Base-by-base conservation (phyloP, 2,329 filamentous ascomycete genomes). In the Huntiella moniliformis region DNA sequence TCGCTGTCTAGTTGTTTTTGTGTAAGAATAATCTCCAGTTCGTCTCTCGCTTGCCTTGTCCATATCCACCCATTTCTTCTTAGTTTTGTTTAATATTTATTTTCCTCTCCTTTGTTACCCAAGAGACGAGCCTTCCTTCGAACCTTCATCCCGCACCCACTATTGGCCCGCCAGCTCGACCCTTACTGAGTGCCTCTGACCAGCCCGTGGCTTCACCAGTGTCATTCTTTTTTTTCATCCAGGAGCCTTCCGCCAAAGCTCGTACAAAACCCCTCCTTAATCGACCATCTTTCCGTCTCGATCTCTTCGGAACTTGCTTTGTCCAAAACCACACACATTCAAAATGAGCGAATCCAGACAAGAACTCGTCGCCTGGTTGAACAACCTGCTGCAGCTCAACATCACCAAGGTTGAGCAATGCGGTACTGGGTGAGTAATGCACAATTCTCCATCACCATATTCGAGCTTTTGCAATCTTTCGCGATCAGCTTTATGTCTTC, bases 371-470 rank as follows among this genome's bases (percentile, higher is more conserved):
- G 74, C 79, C 67, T 98, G 91, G 91, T 71, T 96, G 54, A 98
- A 98, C 72, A 88, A 83, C 72, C 82, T 98, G 52, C 78, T 98
- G 44, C 86, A 95, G 68, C 80, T 98, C 58, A 98, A 96, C 68
- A 78, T 98, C 57, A 96, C 82, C 57, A 96, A 95, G 67, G 85
- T 98, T 61, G 91, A 98, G 69, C 91, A 98, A 73, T 96, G 88
- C 63, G 91, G 91, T 62, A 96, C 88, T 59, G 91, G 88, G 88
- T 96, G 78, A 57, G 68, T 62, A 28, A 28, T 28, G 22, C 22
- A 28, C 22, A 28, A 28, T 28, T 28, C 2, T 8, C 22, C 22
- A 8, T 28, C 22, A 28, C 22, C 22, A 28, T 28, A 10, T 7
- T 28, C 6, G 10, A 28, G 22, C 22, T 28, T 28, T 28, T 10